A percentile compares a stretch with the other conserved stretches of the same genome.
Conservation (phyloP, 228 moss, liverwort and hornwort species). For the Sphagnum magellanicum region DNA sequence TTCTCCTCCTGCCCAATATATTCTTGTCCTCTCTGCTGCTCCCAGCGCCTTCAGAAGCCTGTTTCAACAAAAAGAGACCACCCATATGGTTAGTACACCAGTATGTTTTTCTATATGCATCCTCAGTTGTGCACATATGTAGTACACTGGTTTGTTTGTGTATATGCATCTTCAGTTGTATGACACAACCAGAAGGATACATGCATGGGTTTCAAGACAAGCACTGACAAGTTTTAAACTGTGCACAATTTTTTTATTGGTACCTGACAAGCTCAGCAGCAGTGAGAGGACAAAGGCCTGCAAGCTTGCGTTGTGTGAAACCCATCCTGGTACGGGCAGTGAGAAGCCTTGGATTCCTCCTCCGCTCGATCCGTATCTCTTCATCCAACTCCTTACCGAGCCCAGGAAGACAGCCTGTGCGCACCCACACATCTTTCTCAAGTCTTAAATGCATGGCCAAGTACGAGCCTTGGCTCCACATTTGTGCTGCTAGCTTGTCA, state of each 20-base stretch:
- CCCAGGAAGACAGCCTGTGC: constrained; percentile 60
- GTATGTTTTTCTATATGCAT: no score
- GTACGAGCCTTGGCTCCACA: constrained; percentile 33
- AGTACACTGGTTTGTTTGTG: no score
- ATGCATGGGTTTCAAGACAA: no score
- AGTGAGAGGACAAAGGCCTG: constrained; percentile 60
- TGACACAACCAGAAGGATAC: no score
- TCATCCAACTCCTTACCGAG: constrained; percentile 35
- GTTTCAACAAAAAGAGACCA: no score
- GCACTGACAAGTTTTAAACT: no score
- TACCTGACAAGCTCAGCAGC: constrained; percentile 55
- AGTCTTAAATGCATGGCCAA: constrained; percentile 43
- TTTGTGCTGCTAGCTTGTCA: constrained; percentile 31
- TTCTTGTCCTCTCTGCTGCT: constrained; percentile 30
- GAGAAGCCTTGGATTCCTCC: constrained; percentile 33
- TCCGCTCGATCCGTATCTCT: constrained; percentile 22
- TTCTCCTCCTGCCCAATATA: constrained; percentile 72
- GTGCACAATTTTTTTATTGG: not conserved
- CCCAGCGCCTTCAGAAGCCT: constrained; percentile 59
- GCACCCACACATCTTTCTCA: constrained; percentile 66
- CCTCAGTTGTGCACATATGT: no score
- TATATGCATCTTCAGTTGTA: no score
- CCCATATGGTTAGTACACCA: no score
- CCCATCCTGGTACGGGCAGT: constrained; percentile 34
- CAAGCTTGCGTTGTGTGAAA: constrained; percentile 31